Conservation (phyloP, 192 early-diverging fungal species). For the Coemansia sp. region DNA sequence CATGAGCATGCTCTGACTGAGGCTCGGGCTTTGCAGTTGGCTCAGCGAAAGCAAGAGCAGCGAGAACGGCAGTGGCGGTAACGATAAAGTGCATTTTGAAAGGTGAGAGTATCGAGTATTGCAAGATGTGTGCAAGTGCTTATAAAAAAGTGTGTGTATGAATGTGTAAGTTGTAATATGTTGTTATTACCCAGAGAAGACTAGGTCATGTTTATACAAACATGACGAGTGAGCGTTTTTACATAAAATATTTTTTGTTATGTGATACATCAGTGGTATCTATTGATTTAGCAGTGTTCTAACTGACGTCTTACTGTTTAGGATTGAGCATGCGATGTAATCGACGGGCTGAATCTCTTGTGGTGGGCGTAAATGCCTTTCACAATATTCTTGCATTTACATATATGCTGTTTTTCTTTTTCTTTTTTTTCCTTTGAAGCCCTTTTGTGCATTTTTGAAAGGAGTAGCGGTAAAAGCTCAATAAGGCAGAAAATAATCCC, state of each 20-base stretch:
- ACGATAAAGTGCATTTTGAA: constrained; percentile 1
- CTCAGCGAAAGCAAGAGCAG: not conserved
- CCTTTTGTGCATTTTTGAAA: too few species aligned
- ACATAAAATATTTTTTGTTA: not conserved
- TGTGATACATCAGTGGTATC: too few species aligned
- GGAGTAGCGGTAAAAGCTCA: too few species aligned
- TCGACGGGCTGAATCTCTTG: not conserved
- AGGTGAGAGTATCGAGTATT: not conserved
- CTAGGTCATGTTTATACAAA: not conserved
- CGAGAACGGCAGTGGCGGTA: not conserved
- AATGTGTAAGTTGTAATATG: not conserved
- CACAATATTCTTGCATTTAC: not conserved
- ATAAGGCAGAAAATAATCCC: not conserved
- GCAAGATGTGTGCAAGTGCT: not conserved
- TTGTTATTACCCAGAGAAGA: not conserved
- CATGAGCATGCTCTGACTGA: not conserved
- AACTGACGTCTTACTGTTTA: not conserved
- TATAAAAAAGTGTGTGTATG: not conserved
- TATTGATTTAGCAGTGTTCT: not conserved
- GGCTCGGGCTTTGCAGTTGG: not conserved
- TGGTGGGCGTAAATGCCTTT: not conserved
- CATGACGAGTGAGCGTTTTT: not conserved
- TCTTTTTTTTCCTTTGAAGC: too few species aligned
- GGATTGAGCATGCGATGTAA: not conserved
- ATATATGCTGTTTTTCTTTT: too few species aligned